phyloP scores from a whole-genome alignment of 768 basidiomycete species.

The Suillus paluster region DNA sequence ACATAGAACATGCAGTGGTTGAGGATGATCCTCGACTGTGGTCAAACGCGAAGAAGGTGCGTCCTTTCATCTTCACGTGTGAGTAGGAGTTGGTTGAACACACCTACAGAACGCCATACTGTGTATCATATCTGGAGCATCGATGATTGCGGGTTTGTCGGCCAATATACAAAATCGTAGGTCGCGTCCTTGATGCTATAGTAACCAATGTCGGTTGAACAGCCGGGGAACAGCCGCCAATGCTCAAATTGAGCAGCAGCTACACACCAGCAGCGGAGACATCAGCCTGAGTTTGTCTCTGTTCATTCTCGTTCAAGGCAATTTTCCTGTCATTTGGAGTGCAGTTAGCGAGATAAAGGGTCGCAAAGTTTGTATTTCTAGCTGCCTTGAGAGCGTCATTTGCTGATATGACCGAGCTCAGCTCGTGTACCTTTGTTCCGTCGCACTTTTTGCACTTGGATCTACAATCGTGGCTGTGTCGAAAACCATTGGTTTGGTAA shows the following conservation, averaged over 20 bases:
- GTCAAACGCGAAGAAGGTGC: constrained; percentile 59
- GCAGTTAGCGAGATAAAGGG: constrained; percentile 79
- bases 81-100: no score
- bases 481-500: constrained; percentile 57
- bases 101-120: constrained; percentile 27
- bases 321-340: constrained; percentile 69
- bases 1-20: constrained; percentile 47
- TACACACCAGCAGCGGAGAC: constrained; percentile 62
- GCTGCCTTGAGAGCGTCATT: neutral
- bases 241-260: constrained; percentile 59
- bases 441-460: constrained; percentile 57
- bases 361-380: constrained; percentile 52
- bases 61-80: neutral
- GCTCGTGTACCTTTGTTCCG: constrained; percentile 60
- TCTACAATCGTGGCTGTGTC: constrained; percentile 63
- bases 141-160: constrained; percentile 31
- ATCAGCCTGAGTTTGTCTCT: constrained; percentile 73
- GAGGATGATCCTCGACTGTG: constrained; percentile 65
- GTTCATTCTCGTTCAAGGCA: constrained; percentile 74
- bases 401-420: constrained; percentile 20
- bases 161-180: constrained; percentile 33
- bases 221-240: constrained; percentile 58
- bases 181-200: neutral
- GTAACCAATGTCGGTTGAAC: neutral
- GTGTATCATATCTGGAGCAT: constrained; percentile 31